Evolutionary conservation across 192 early-diverging fungal genomes (phyloP).

Genomic region (Backusella liffmaniae): DNA sequence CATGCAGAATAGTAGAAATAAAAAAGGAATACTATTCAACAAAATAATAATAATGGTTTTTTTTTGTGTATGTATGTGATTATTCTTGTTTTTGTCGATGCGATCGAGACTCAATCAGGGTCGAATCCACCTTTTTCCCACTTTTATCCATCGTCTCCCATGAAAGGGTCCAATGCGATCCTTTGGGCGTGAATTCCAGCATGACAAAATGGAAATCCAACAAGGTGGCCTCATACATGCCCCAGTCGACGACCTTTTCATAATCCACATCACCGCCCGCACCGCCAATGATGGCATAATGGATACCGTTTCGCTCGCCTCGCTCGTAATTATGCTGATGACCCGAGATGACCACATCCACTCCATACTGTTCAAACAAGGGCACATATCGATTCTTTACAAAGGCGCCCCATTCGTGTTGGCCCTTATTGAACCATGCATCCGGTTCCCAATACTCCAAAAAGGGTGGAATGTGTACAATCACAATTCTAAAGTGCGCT

Average conservation of each 20-base stretch:
- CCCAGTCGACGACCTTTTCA: conserved; percentile 59
- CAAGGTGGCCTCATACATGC: conserved; percentile 56
- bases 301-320: conserved; percentile 48
- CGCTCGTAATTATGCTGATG: conserved; percentile 82
- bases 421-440: conserved; percentile 62
- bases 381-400: conserved; percentile 62
- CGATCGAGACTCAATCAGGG: background rate
- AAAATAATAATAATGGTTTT: background rate
- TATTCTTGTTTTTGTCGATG: background rate
- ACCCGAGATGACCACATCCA: conserved; percentile 74
- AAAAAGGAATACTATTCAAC: background rate
- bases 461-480: conserved; percentile 74
- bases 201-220: conserved; percentile 53
- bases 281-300: conserved; percentile 73
- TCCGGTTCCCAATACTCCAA: conserved; percentile 75
- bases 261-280: conserved; percentile 66
- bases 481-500: conserved; percentile 62
- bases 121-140: conserved; percentile 17
- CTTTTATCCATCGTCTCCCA: conserved; percentile 27
- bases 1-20: conserved; percentile 16
- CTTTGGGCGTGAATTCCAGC: conserved; percentile 33
- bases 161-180: conserved; percentile 10
- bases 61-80: too few species aligned
- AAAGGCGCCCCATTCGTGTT: conserved; percentile 72
- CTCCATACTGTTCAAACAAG: conserved; percentile 61